A percentile compares a stretch with the other conserved stretches of the same genome.
Conservation (phyloP, 768 basidiomycete species). For the Candolleomyces efflorescens region DNA sequence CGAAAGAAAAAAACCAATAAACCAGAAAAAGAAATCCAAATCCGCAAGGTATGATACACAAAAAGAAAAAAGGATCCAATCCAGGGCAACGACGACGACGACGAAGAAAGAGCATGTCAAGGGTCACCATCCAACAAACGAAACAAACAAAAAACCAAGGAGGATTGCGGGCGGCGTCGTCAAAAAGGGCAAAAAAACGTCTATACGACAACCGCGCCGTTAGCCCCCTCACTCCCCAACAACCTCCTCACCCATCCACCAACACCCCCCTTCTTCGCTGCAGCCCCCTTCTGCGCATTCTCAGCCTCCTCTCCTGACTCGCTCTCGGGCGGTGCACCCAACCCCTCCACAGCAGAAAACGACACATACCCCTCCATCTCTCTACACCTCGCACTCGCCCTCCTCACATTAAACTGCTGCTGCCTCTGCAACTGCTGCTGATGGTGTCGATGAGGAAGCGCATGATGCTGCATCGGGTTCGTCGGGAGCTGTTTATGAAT, state of each 20-base stretch:
- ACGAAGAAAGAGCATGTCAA: neutral
- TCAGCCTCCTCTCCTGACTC: slow-evolving; percentile 9
- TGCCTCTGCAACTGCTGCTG: neutral
- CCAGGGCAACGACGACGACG: neutral
- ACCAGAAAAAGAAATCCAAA: neutral
- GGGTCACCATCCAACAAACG: neutral
- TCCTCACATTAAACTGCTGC: slow-evolving; percentile 18
- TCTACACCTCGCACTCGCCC: slow-evolving; percentile 18
- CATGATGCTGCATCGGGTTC: neutral
- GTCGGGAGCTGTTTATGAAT: neutral
- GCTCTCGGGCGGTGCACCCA: slow-evolving; percentile 19
- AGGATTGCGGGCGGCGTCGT: neutral
- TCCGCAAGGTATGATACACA: neutral
- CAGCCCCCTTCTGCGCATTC: slow-evolving; percentile 3
- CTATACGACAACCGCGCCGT: neutral
- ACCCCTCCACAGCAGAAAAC: slow-evolving; percentile 20
- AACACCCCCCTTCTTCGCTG: slow-evolving; percentile 11
- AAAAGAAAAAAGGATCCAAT: neutral
- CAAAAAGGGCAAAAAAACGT: neutral
- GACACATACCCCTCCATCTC: slow-evolving; percentile 21
- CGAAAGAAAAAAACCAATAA: neutral
- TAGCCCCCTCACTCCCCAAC: slow-evolving; percentile 7
- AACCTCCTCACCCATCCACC: slow-evolving; percentile 16
- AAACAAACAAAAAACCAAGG: neutral
- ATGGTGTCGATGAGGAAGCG: too few relatives aligned